Percentiles rank a stretch among this genome's conserved stretches.
Conservation (phyloP, 2,329 filamentous ascomycete genomes). For the Microcera coccophila region DNA sequence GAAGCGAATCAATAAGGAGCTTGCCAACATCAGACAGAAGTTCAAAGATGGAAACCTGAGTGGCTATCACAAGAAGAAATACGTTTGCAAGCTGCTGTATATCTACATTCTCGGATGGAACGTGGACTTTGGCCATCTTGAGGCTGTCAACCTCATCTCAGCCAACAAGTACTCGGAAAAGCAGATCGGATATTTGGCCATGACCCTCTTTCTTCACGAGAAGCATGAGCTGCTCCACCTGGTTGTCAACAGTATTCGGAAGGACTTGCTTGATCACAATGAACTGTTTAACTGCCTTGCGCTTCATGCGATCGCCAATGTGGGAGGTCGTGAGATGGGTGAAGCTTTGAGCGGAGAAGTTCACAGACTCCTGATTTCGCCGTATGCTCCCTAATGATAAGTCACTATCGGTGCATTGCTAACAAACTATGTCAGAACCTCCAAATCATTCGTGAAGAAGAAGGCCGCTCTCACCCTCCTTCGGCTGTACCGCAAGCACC, state of each 20-base stretch:
- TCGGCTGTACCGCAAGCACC: constrained; percentile 89
- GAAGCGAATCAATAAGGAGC: constrained; percentile 98
- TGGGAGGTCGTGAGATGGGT: constrained; percentile 94
- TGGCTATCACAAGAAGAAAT: constrained; percentile 99
- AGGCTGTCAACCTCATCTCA: constrained; percentile 96
- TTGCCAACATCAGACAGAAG: constrained; percentile 97
- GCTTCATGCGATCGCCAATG: constrained; percentile 95
- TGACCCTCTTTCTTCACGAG: constrained; percentile 95
- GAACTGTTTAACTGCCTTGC: constrained; percentile 97
- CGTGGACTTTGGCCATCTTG: constrained; percentile 96
- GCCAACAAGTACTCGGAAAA: constrained; percentile 98
- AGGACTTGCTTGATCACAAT: constrained; percentile 90
- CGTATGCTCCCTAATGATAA: constrained; percentile 54
- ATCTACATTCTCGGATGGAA: constrained; percentile 99
- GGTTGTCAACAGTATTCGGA: constrained; percentile 97
- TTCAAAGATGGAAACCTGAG: constrained; percentile 94
- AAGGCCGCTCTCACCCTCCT: constrained; percentile 93
- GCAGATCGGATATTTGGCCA: constrained; percentile 96
- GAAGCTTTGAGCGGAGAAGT: constrained; percentile 90
- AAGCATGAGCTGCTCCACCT: constrained; percentile 93
- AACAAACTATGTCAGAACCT: constrained; percentile 41
- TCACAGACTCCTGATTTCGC: constrained; percentile 88
- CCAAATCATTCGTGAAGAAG: constrained; percentile 98
- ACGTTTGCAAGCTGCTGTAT: constrained; percentile 98
- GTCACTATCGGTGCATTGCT: constrained; percentile 3